A percentile compares a stretch with the other conserved stretches of the same genome.
phyloP scores from a whole-genome alignment of 139 green algal genomes.

The Penium margaritaceum region DNA sequence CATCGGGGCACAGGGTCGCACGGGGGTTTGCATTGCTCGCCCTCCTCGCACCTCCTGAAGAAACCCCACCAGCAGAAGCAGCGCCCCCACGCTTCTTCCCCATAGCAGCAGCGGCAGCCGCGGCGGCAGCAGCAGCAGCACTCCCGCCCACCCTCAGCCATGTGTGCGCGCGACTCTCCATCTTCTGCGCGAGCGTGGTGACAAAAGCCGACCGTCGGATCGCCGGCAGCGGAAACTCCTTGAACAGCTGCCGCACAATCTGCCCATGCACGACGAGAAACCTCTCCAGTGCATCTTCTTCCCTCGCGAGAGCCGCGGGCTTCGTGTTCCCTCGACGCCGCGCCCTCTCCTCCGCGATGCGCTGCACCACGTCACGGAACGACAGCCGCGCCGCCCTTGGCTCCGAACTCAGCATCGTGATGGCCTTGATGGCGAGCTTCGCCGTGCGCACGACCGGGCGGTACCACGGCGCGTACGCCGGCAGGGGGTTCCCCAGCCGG shows the following conservation, averaged over 20 bases:
- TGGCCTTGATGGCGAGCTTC: slow-evolving; percentile 54
- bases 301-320: too few relatives aligned
- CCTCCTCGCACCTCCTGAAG: too few relatives aligned
- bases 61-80: not conserved
- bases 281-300: slow-evolving; percentile 61
- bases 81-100: not conserved
- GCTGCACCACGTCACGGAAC: slow-evolving; percentile 69
- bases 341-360: slow-evolving; percentile 50
- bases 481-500: slow-evolving; percentile 31
- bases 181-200: slow-evolving; percentile 56
- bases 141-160: slow-evolving; percentile 65
- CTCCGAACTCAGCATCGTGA: slow-evolving; percentile 38
- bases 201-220: slow-evolving; percentile 69
- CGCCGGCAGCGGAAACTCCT: slow-evolving; percentile 61
- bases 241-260: slow-evolving; percentile 85
- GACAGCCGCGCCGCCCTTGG: slow-evolving; percentile 62
- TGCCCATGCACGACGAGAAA: slow-evolving; percentile 87
- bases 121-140: slow-evolving; percentile 26
- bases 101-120: not conserved
- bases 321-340: too few relatives aligned
- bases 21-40: slow-evolving; percentile 32
- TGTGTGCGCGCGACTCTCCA: slow-evolving; percentile 66
- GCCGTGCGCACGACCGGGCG: slow-evolving; percentile 65
- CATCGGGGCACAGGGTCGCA: slow-evolving; percentile 35
- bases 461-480: slow-evolving; percentile 74